Base-by-base conservation (phyloP, 176 grass and related monocot genomes). In the Eragrostis nindensis region DNA sequence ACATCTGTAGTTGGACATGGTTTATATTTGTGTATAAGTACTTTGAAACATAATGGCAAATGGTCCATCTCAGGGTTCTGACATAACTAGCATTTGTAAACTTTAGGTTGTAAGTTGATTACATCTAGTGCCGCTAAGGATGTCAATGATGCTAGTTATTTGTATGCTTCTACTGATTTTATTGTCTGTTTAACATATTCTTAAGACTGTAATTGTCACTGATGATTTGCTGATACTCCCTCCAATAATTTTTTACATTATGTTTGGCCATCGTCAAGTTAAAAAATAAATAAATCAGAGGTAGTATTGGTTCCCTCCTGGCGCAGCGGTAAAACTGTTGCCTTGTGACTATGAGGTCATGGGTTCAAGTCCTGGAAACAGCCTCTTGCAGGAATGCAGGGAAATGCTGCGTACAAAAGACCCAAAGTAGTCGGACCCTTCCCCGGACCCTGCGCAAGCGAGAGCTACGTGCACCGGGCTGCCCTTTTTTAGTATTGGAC, bases 1-100 rank as follows among this genome's bases (percentile, higher is more conserved):
- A 50, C 74, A 73, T 19, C 47, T 80, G 22, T 21, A 59, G 40
- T 15, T 39, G 39, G 40, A 14, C 62, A 81, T 81, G 74, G 70
- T 45, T 57, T 73, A 11, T 19, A 18, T 16, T 57, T 26, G 10
- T 46, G 16, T 27, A 21, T 79, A 62, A 79, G 45, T 30, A 66
- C 11, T 79, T 13, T n/a, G 17, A 54, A 32, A 71, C 29, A 64
- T 54, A 62, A 80, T 5, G 5, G 50, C 50, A 65, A 46, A 53
- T 73, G 66, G 2, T 74, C 53, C 9, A 7, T 9, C 62, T 43
- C 54, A 38, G 57, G 25, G 41, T 47, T 74, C 24, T 67, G 21
- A 49, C 54, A 10, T 59, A 60, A 39, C 40, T 48, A 68, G 16
- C 14, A 42, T 80, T 29, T n/a, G 14, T 62, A n/a, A n/a, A n/a